Evolutionary conservation across 305 asterid species (phyloP).

Genomic region (Solanum chacoense): DNA sequence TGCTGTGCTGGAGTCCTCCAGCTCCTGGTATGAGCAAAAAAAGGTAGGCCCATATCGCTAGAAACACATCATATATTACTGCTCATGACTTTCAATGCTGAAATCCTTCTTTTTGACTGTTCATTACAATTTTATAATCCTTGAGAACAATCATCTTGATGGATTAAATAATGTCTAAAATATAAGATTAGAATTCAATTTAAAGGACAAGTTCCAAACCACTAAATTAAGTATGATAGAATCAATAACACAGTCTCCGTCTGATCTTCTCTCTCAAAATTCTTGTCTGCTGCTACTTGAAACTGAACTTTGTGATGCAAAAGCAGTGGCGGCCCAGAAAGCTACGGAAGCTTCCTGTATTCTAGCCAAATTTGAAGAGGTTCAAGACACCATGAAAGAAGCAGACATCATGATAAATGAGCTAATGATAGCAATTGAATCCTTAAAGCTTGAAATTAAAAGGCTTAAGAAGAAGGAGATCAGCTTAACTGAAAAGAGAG

Average conservation of each 20-base stretch:
- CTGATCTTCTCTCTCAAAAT: neutral
- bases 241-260: neutral
- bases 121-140: neutral
- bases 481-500: constrained; percentile 30
- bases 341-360: constrained; percentile 73
- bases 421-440: constrained; percentile 79
- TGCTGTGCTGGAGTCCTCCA: constrained; percentile 35
- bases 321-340: constrained; percentile 65
- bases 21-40: constrained; percentile 49
- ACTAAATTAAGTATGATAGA: neutral
- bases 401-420: constrained; percentile 90
- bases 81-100: neutral
- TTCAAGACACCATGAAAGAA: constrained; percentile 78
- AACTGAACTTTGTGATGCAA: constrained; percentile 74
- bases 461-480: constrained; percentile 47
- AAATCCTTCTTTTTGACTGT: neutral
- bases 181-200: neutral
- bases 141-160: neutral
- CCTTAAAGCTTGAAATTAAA: constrained; percentile 53
- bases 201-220: neutral
- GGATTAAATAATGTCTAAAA: neutral
- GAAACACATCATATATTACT: neutral
- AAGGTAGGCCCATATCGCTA: constrained; percentile 38
- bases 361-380: constrained; percentile 85
- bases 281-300: constrained; percentile 52